These are phyloP conservation scores for Dioscorea zingiberensis DNA, from an alignment of 106 monocot species.

Conservation along the genomic window DNA sequence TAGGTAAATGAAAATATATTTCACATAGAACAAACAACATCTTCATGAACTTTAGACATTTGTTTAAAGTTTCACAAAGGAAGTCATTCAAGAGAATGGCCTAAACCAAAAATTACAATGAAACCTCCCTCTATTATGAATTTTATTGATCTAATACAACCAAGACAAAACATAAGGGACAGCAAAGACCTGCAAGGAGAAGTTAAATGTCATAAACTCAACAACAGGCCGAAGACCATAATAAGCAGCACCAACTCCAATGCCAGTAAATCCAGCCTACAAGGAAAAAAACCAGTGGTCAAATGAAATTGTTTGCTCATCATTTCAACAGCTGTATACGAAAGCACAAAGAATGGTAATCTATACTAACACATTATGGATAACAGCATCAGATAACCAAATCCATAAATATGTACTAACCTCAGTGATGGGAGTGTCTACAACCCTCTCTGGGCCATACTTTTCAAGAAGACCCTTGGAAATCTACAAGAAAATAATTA, in stretches of 20 bases:
- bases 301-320: not conserved
- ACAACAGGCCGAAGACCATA: slow-evolving; percentile 89
- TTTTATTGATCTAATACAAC: too few species aligned
- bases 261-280: slow-evolving; percentile 97
- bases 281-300: not conserved
- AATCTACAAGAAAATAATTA: slow-evolving; percentile 37
- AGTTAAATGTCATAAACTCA: slow-evolving; percentile 99
- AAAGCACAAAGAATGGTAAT: too few species aligned
- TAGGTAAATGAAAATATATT: too few species aligned
- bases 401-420: slow-evolving; percentile 19
- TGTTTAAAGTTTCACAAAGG: too few species aligned
- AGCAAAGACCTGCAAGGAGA: slow-evolving; percentile 87
- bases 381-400: not conserved
- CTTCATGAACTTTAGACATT: too few species aligned
- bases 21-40: too few species aligned
- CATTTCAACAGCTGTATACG: too few species aligned
- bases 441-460: slow-evolving; percentile 96
- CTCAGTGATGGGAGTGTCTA: slow-evolving; percentile 98
- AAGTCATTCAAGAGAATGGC: too few species aligned
- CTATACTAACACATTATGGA: too few species aligned
- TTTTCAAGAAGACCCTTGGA: slow-evolving; percentile 87
- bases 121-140: too few species aligned
- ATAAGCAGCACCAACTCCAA: slow-evolving; percentile 98
- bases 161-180: too few species aligned
- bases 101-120: slow-evolving; percentile 21